Conservation (phyloP, 345 rosid genomes). For the Zanthoxylum bungeanum region DNA sequence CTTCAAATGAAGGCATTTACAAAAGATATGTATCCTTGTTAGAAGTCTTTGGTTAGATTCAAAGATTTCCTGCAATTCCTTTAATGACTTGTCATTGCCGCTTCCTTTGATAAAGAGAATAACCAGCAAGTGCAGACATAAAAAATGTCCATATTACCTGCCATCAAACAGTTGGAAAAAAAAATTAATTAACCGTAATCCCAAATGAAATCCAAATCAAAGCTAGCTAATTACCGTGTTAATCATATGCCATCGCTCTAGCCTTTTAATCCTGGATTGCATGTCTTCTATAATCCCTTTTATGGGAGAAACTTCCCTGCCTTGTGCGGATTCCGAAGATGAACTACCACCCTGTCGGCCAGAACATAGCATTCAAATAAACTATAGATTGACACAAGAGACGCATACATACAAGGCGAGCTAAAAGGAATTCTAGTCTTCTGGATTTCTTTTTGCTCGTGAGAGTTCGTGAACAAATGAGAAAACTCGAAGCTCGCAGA, state of each 20-base stretch:
- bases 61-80: background rate
- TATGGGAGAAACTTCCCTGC: conserved; percentile 62
- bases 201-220: background rate
- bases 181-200: background rate
- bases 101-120: conserved; percentile 91
- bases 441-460: background rate
- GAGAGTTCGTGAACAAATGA: background rate
- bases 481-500: background rate
- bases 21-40: background rate
- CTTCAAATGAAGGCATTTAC: conserved; percentile 12
- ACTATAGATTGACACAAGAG: background rate
- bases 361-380: background rate
- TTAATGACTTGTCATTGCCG: conserved; percentile 53
- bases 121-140: conserved; percentile 95
- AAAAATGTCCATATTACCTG: conserved; percentile 97
- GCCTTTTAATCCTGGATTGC: conserved; percentile 84
- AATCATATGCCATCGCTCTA: conserved; percentile 90
- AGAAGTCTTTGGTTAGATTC: conserved; percentile 4
- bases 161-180: background rate
- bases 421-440: background rate
- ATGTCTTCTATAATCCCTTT: conserved; percentile 83
- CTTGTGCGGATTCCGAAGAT: conserved; percentile 74
- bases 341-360: conserved; percentile 56
- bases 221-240: conserved; percentile 55
- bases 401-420: background rate